Conservation (phyloP, 164 flowering plant species). For the Tetrastigma voinierianum region DNA sequence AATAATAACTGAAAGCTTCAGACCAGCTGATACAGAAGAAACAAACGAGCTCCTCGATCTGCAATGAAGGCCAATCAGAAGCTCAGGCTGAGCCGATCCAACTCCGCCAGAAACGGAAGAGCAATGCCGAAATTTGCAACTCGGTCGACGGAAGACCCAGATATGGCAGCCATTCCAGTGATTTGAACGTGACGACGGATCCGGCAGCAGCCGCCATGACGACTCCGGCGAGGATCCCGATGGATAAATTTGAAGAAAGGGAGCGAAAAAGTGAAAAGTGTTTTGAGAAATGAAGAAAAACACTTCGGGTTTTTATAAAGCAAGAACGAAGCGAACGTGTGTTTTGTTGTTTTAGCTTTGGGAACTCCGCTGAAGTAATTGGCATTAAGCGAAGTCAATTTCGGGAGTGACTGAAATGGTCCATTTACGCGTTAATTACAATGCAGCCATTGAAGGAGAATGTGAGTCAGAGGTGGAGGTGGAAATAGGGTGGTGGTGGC, state of each 20-base stretch:
- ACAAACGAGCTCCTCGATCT: constrained; percentile 26
- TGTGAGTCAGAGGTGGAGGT: neutral
- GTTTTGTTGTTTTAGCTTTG: constrained; percentile 14
- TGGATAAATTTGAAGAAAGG: constrained; percentile 2
- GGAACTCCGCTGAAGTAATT: constrained; percentile 17
- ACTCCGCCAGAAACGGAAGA: constrained; percentile 13
- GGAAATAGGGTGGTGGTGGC: neutral
- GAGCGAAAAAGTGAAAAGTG: constrained; percentile 3
- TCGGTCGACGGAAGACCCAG: neutral
- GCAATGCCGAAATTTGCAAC: constrained; percentile 6
- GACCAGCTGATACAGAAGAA: constrained; percentile 24
- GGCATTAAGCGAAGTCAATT: constrained; percentile 17
- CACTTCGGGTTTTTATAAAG: neutral
- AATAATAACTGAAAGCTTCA: neutral
- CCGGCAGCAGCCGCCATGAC: constrained; percentile 30
- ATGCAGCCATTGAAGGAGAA: constrained; percentile 1
- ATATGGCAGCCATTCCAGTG: constrained; percentile 6
- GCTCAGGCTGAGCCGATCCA: constrained; percentile 11
- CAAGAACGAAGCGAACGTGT: neutral
- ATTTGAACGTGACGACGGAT: constrained; percentile 30
- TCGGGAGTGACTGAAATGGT: neutral
- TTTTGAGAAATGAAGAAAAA: constrained; percentile 14
- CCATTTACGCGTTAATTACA: neutral
- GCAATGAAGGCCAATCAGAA: constrained; percentile 10
- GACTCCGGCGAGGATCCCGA: constrained; percentile 7